Evolutionary conservation across 225 moss, liverwort and hornwort species (phyloP), one percentile per base, ranked within the genome.

Genomic region (Bryoerythrophyllum caledonicum): DNA sequence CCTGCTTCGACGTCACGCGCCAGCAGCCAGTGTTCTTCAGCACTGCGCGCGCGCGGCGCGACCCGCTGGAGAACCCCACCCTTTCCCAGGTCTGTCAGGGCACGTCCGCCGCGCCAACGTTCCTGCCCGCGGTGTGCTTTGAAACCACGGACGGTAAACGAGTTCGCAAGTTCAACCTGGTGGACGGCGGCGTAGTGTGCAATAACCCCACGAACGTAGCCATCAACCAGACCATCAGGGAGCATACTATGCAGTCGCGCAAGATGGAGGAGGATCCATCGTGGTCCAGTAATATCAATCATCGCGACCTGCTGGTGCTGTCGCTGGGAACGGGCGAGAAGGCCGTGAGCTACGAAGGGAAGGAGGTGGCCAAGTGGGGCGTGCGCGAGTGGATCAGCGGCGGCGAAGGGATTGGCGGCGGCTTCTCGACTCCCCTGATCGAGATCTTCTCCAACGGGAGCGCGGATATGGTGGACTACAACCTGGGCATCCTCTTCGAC

Each of bases 201-300:
- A 92, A 92, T 83, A 92, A 92, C 58, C 92, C 92, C 0, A 86
- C 88, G 1, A 11, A 71, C 0, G 82, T 90, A 0, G 88, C 90
- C 16, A 83, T 90, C 30, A 68, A 75, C 3, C 86, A 88, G 24
- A 86, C 88, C 0, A 62, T 88, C n/a, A 86, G 83, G 70, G 71
- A 75, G 40, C 12, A 79, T 10, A 56, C 60, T 0, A 49, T 35
- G 4, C 62, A 43, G 0, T 48, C 43, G 10, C 66, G 74, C 44
- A 55, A 70, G 26, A 44, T 37, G 32, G 8, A 15, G 0, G 32
- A 1, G 8, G 37, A 38, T 8, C 37, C 7, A 0, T 8, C 7
- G 1, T 38, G 37, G 37, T 38, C 37, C 37, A 38, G 37, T 38
- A 1, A 0, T 9, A 38, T 8, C 11, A 67, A 62, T 5, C 86